A percentile compares a stretch with the other conserved stretches of the same genome.
Conservation (phyloP, 1,284 basidiomycete genomes). For the Termitomyces sp. region DNA sequence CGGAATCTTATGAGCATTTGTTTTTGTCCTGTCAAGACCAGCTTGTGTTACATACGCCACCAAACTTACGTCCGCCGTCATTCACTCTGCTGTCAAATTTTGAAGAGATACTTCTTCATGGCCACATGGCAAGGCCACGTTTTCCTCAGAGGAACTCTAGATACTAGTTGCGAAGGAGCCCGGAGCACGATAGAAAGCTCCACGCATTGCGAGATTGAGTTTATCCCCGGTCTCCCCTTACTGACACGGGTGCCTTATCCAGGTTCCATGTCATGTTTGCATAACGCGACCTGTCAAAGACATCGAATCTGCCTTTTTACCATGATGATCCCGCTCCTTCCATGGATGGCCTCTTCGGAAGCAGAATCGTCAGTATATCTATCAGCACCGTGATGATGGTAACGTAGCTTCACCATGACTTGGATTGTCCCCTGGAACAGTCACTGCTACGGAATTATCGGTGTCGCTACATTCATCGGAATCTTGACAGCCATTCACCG, state of each 20-base stretch:
- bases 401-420: constrained; percentile 2
- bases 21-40: neutral
- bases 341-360: constrained; percentile 9
- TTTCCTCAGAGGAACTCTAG: neutral
- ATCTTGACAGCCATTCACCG: constrained; percentile 10
- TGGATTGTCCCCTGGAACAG: neutral
- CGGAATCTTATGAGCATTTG: neutral
- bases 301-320: constrained; percentile 6
- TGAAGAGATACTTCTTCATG: constrained; percentile 6
- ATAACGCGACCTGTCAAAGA: constrained; percentile 7
- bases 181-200: constrained; percentile 6
- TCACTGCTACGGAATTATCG: neutral
- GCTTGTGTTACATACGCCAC: constrained; percentile 3
- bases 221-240: constrained; percentile 9
- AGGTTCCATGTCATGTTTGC: constrained; percentile 5
- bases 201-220: constrained; percentile 4
- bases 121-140: constrained; percentile 11
- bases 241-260: constrained; percentile 10
- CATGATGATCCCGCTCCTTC: constrained; percentile 5
- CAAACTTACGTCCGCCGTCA: constrained; percentile 6
- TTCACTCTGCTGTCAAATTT: constrained; percentile 3
- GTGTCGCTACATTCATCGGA: neutral
- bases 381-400: neutral
- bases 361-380: constrained; percentile 5
- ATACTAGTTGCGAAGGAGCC: neutral